Conservation (phyloP, 768 basidiomycete species). For the Artomyces pyxidatus region DNA sequence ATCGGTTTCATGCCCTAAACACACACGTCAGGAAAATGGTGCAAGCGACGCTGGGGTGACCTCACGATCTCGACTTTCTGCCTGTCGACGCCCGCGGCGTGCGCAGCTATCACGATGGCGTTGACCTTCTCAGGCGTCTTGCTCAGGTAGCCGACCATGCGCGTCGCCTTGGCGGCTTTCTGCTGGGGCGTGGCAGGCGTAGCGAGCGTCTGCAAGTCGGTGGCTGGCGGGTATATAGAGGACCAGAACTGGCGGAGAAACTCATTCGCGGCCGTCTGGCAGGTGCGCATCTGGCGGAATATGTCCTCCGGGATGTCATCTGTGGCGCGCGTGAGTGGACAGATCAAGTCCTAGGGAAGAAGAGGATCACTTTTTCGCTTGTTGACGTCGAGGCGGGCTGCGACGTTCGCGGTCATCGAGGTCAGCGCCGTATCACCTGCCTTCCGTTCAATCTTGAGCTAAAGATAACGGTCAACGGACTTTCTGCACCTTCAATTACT, state of each 20-base stretch:
- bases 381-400: constrained; percentile 59
- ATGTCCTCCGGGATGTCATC: constrained; percentile 75
- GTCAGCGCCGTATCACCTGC: constrained; percentile 59
- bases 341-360: neutral
- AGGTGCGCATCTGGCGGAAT: constrained; percentile 77
- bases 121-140: constrained; percentile 79
- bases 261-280: constrained; percentile 91
- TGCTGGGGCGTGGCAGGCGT: constrained; percentile 51
- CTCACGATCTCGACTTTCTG: constrained; percentile 57
- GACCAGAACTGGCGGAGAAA: constrained; percentile 96
- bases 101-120: constrained; percentile 59
- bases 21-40: neutral
- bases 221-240: constrained; percentile 67
- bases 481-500: neutral
- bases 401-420: constrained; percentile 75
- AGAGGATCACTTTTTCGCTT: constrained; percentile 50
- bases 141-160: constrained; percentile 79
- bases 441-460: constrained; percentile 66
- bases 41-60: neutral
- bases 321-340: constrained; percentile 23
- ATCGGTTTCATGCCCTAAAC: constrained; percentile 70
- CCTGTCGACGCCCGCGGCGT: constrained; percentile 54
- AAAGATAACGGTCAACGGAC: neutral
- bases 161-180: constrained; percentile 67
- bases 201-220: constrained; percentile 44